Evolutionary conservation across 805 yeast species (phyloP).

Genomic region (Nakazawaea anatomiae): DNA sequence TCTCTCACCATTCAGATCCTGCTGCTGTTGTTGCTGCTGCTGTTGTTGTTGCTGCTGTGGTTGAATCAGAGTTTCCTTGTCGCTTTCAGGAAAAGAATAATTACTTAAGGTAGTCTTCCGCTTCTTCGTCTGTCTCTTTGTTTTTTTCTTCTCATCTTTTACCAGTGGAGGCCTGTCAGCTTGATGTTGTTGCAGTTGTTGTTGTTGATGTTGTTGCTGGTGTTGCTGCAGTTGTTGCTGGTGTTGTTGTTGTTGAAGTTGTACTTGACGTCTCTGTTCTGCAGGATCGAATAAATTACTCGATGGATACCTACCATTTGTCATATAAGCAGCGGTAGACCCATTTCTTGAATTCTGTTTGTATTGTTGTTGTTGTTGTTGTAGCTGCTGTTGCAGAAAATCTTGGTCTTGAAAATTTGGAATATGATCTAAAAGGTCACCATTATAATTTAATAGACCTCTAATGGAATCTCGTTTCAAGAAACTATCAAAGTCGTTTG

Average conservation of each 20-base stretch:
- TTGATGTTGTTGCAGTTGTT: neutral
- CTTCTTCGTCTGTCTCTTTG: constrained; percentile 7
- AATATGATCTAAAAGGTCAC: constrained; percentile 21
- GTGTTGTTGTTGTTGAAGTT: constrained; percentile 3
- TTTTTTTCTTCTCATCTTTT: constrained; percentile 11
- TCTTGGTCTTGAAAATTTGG: constrained; percentile 18
- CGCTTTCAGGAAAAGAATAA: constrained; percentile 8
- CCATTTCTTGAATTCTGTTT: constrained; percentile 4
- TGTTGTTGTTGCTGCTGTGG: constrained; percentile 11
- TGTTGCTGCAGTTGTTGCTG: constrained; percentile 8
- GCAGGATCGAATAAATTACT: constrained; percentile 4
- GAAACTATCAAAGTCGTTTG: constrained; percentile 28
- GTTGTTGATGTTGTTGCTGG: constrained; percentile 11
- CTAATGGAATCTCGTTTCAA: constrained; percentile 27
- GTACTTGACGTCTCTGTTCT: neutral
- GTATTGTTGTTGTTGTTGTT: constrained; percentile 3
- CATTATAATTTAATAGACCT: constrained; percentile 20
- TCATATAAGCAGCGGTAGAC: neutral
- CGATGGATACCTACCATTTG: neutral
- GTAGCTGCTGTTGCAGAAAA: constrained; percentile 8
- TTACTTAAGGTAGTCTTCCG: neutral
- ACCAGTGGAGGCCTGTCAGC: constrained; percentile 1
- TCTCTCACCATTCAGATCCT: constrained; percentile 14
- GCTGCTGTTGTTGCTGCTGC: constrained; percentile 16
- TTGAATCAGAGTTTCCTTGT: neutral